Conservation (phyloP, 2,329 filamentous ascomycete species). For the Aspergillus viridinutans region DNA sequence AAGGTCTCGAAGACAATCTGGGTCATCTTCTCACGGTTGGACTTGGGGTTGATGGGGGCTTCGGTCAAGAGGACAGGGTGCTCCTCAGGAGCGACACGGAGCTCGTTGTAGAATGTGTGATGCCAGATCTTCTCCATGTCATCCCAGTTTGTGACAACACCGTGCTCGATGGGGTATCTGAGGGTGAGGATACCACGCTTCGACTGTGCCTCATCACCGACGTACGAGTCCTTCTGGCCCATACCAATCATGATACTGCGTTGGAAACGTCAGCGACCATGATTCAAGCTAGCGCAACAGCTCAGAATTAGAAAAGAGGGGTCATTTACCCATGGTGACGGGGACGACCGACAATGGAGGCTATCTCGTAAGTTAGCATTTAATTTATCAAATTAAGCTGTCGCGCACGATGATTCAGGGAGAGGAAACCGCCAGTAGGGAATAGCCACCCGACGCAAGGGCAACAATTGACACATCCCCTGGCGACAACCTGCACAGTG, state of each 20-base stretch:
- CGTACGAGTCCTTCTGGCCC: conserved; percentile 99
- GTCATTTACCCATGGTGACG: conserved; percentile 95
- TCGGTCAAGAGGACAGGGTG: conserved; percentile 99
- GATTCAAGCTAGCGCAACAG: conserved; percentile 2
- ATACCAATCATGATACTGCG: conserved; percentile 99
- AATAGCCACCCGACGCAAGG: conserved; percentile 24
- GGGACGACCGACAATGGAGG: conserved; percentile 98
- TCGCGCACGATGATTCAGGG: neutral
- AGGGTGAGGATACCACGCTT: conserved; percentile 99
- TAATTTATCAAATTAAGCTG: conserved; percentile 1
- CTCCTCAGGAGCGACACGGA: conserved; percentile 99
- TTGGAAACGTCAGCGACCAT: conserved; percentile 30
- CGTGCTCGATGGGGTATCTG: conserved; percentile 99
- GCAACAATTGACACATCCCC: conserved; percentile 1
- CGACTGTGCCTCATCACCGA: conserved; percentile 99
- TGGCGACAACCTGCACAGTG: neutral
- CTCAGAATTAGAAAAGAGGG: conserved; percentile 7
- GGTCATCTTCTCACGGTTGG: conserved; percentile 99
- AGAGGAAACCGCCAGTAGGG: neutral
- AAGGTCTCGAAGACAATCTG: conserved; percentile 99
- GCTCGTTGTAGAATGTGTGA: conserved; percentile 99
- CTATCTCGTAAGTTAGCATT: conserved; percentile 47
- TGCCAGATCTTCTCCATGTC: conserved; percentile 99
- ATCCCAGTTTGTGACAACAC: conserved; percentile 99
- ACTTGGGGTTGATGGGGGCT: conserved; percentile 99